Conservation (phyloP, 169 alveolate species). For the Toxoplasma gondii region DNA sequence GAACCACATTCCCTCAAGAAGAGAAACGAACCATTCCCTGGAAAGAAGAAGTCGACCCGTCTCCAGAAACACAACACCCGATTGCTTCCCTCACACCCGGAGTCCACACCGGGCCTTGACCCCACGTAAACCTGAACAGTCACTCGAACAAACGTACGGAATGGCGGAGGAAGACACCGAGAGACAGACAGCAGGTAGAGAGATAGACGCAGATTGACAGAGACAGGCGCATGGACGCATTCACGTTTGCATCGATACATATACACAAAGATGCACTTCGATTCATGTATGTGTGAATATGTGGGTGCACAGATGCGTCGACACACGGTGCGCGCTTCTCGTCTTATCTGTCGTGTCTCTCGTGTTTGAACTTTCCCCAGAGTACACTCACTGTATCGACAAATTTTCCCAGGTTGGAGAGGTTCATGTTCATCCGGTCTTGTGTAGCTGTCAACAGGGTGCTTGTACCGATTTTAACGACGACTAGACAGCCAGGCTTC, state of each 20-base stretch:
- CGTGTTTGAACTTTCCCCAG: neutral
- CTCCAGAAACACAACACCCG: neutral
- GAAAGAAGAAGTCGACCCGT: neutral
- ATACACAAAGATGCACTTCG: neutral
- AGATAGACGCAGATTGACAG: neutral
- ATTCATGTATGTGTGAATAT: neutral
- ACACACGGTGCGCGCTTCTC: too few relatives aligned
- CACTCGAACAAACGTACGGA: too few relatives aligned
- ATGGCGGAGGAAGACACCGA: too few relatives aligned
- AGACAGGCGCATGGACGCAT: neutral
- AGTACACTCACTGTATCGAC: constrained; percentile 67
- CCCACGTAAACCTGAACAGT: too few relatives aligned
- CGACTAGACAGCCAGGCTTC: constrained; percentile 25
- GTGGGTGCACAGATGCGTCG: neutral
- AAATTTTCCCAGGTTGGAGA: constrained; percentile 70
- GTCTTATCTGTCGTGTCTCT: neutral
- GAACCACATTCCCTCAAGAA: neutral
- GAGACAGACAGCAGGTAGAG: neutral
- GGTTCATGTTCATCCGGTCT: constrained; percentile 57
- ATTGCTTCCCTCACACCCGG: too few relatives aligned
- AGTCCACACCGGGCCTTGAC: too few relatives aligned
- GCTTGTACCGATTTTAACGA: constrained; percentile 75
- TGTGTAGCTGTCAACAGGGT: constrained; percentile 65
- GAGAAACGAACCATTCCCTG: neutral
- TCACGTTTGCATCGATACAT: neutral